These are phyloP conservation scores for Oemleria cerasiformis DNA, from an alignment of 306 rosid genomes.

Conservation along the genomic window DNA sequence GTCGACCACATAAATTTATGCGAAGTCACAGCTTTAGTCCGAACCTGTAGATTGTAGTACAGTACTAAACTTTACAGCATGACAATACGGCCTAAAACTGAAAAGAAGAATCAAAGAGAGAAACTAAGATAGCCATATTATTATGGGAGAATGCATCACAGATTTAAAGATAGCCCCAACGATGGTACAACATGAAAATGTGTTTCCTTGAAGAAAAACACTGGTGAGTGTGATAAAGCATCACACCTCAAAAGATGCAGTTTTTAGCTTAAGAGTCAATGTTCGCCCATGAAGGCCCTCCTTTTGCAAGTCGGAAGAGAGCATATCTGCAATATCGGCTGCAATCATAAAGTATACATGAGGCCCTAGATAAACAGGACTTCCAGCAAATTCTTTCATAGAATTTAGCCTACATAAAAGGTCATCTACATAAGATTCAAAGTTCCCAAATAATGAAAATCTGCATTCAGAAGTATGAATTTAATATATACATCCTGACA, in stretches of 20 bases:
- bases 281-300: constrained; percentile 84
- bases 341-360: constrained; percentile 40
- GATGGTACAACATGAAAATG: neutral
- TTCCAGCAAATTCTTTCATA: neutral
- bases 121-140: neutral
- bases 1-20: constrained; percentile 58
- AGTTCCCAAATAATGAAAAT: too few species aligned
- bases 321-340: constrained; percentile 87
- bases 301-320: constrained; percentile 79
- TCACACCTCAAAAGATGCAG: constrained; percentile 84
- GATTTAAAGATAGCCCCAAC: neutral
- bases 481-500: neutral
- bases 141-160: neutral
- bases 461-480: neutral
- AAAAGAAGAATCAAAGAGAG: neutral
- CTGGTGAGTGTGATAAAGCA: constrained; percentile 14
- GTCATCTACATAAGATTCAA: constrained; percentile 13
- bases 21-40: constrained; percentile 82
- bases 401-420: constrained; percentile 9
- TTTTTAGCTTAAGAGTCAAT: constrained; percentile 84
- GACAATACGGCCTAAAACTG: neutral
- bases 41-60: constrained; percentile 53
- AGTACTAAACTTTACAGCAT: neutral
- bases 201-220: neutral
- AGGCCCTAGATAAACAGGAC: constrained; percentile 12